Conservation (phyloP, 83 land plant genomes). For the Diphasiastrum complanatum region DNA sequence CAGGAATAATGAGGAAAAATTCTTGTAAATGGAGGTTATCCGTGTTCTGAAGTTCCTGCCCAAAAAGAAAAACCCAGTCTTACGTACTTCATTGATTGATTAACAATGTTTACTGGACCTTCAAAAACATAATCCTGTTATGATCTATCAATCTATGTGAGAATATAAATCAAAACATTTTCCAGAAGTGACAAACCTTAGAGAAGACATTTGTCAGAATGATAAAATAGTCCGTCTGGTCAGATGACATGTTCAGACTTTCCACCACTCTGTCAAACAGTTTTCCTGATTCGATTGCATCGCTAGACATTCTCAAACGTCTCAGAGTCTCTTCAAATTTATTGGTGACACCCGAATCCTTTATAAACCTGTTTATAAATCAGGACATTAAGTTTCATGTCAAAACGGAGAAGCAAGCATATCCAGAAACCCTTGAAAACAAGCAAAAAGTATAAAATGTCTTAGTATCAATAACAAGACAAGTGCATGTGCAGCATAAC, state of each 20-base stretch:
- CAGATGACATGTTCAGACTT: constrained; percentile 29
- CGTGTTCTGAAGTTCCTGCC: constrained; percentile 33
- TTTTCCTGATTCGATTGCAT: constrained; percentile 30
- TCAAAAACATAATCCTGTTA: background rate
- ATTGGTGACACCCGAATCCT: constrained; percentile 6
- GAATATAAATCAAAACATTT: background rate
- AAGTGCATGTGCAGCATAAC: background rate
- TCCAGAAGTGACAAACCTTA: constrained; percentile 22
- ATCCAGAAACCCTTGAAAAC: constrained; percentile 3
- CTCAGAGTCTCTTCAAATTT: constrained; percentile 32
- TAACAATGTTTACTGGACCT: background rate
- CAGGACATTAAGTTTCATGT: background rate
- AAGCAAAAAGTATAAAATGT: too few relatives aligned
- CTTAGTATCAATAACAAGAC: too few relatives aligned
- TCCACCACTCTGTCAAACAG: constrained; percentile 29
- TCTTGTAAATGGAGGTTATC: constrained; percentile 35
- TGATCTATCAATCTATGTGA: background rate
- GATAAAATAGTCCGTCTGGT: constrained; percentile 28
- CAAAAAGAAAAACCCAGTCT: constrained; percentile 1
- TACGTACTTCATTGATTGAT: background rate
- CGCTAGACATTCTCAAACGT: constrained; percentile 15
- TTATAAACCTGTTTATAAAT: constrained; percentile 21
- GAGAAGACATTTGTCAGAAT: constrained; percentile 37
- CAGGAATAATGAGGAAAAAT: constrained; percentile 37
- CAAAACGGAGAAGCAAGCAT: background rate